Percentiles rank a stretch among this genome's conserved stretches.
These are phyloP conservation scores for Shiraia bambusicola DNA, from an alignment of 2,329 filamentous ascomycete species.

Conservation along the genomic window DNA sequence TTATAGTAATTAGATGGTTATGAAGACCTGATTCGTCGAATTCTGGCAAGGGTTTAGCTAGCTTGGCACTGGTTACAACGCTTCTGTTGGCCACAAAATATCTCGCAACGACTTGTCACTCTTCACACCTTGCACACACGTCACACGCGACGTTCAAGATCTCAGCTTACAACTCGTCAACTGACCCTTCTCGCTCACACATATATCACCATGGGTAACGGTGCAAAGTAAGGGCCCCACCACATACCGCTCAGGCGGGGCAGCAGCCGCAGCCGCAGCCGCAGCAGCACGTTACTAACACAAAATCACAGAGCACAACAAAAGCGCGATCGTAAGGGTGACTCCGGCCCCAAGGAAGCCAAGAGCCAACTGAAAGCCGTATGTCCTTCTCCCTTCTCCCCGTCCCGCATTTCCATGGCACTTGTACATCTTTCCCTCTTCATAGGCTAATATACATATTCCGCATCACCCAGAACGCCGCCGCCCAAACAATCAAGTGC, in stretches of 20 bases:
- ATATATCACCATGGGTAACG: conserved; percentile 38
- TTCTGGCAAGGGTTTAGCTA: too few relatives aligned
- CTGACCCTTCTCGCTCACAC: conserved; percentile 20
- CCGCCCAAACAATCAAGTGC: conserved; percentile 77
- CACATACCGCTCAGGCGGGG: not conserved
- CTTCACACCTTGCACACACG: conserved; percentile 8
- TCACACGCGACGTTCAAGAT: conserved; percentile 7
- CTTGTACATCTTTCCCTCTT: not conserved
- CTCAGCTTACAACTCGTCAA: conserved; percentile 12
- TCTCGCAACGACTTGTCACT: conserved; percentile 22
- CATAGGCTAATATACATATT: conserved; percentile 4
- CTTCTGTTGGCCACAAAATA: conserved; percentile 25
- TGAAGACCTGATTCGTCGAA: too few relatives aligned
- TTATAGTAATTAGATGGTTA: too few relatives aligned
- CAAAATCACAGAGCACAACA: conserved; percentile 34
- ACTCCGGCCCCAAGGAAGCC: conserved; percentile 34
- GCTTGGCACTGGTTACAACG: conserved; percentile 9
- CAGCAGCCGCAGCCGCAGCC: too few relatives aligned
- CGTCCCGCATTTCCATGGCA: not conserved
- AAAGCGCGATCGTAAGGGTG: conserved; percentile 42
- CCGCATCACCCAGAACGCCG: conserved; percentile 61
- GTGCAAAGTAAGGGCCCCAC: conserved; percentile 35
- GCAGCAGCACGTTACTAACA: conserved; percentile 16
- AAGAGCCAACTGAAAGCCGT: conserved; percentile 43
- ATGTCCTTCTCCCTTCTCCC: conserved; percentile 10